Evolutionary conservation across 2,329 filamentous ascomycete genomes (phyloP), one percentile per base, ranked within the genome.

Genomic region (Colletotrichum sp.): DNA sequence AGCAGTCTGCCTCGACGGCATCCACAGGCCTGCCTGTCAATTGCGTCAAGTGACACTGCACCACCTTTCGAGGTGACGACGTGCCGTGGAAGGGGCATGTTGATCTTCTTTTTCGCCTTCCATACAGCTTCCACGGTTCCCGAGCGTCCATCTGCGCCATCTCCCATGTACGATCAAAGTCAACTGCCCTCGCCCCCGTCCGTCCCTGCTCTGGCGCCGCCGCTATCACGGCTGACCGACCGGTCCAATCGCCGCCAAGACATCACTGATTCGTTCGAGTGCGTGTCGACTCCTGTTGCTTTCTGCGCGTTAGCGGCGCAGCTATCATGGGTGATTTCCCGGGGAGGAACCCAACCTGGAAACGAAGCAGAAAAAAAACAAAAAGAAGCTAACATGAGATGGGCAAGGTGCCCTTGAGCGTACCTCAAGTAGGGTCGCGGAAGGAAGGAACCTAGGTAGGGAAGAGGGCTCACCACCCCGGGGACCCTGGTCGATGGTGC

Each of bases 91-190:
- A 8, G 21, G 18, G 28, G n/a, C 43, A 21, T 57, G 63, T 24
- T 30, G 21, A 57, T 36, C n/a, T 24, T 68, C 64, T 38, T 60
- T 48, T 65, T 73, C 58, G 57, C 48, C 70, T 75, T 75, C 70
- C 70, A 69, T 16, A 66, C 64, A 65, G 61, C 38, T 75, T 74
- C 70, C 48, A 75, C 43, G 7, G 58, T 57, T 75, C 61, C 65
- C 65, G 34, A 48, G 38, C 43, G 58, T 32, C 63, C 43, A 48
- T 48, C 43, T 48, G 43, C 43, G 6, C 63, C 34, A 38, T 21
- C 66, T 38, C 36, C 34, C 60, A 60, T 71, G 72, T 72, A 72
- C 72, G 63, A 75, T 68, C 21, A 36, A 75, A 68, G 69, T 36
- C 28, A 34, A 68, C 52, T 67, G 52, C 26, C 55, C 32, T 43